These are phyloP conservation scores for Ceriops zippeliana DNA, from an alignment of 345 rosid species.

Conservation along the genomic window DNA sequence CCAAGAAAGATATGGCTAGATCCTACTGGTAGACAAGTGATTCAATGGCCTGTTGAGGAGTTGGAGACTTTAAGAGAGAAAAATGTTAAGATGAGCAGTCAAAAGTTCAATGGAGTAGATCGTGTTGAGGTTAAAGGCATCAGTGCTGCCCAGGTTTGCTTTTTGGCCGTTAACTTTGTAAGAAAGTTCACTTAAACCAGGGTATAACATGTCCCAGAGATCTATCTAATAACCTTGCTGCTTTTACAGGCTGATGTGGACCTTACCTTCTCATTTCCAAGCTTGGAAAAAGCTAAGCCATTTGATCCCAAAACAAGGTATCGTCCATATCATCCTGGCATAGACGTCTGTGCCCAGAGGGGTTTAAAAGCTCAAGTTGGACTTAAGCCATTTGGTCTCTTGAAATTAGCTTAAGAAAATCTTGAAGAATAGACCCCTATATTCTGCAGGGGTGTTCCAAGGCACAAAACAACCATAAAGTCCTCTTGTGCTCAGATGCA, in stretches of 20 bases:
- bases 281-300: slow-evolving; percentile 53
- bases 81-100: too few species aligned
- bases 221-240: too few species aligned
- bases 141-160: too few species aligned
- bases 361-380: slow-evolving; percentile 53
- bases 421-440: slow-evolving; percentile 74
- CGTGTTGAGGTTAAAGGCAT: too few species aligned
- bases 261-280: slow-evolving; percentile 47
- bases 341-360: slow-evolving; percentile 45
- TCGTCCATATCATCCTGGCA: slow-evolving; percentile 23
- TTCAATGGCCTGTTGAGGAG: too few species aligned
- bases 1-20: too few species aligned
- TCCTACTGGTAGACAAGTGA: too few species aligned
- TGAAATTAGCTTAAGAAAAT: slow-evolving; percentile 59
- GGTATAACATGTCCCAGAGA: too few species aligned
- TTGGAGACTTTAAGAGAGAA: too few species aligned
- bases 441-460: slow-evolving; percentile 70
- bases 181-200: too few species aligned
- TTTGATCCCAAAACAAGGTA: slow-evolving; percentile 37
- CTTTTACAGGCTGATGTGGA: slow-evolving; percentile 62
- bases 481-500: slow-evolving; percentile 82
- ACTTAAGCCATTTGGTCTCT: slow-evolving; percentile 76
- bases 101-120: too few species aligned
- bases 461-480: slow-evolving; percentile 33
- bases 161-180: neutral